Conservation (phyloP, 108 stramenopile species). For the Nitzschia putrida region DNA sequence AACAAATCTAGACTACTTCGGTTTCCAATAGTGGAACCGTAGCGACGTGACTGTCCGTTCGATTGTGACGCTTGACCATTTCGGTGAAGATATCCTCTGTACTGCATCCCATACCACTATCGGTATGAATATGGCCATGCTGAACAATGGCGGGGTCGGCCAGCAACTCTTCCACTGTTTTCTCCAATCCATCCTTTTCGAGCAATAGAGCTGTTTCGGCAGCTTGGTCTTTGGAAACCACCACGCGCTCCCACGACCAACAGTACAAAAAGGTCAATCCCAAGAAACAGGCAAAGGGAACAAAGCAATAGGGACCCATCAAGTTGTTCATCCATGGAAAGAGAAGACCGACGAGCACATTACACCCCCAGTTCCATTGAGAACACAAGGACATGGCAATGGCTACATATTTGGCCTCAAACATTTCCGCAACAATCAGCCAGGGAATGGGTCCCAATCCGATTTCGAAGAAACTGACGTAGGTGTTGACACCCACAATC, state of each 20-base stretch:
- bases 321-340: slow-evolving; percentile 85
- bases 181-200: no score
- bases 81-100: no score
- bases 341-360: slow-evolving; percentile 84
- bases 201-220: no score
- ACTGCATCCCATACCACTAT: no score
- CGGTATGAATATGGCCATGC: no score
- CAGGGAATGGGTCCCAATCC: slow-evolving; percentile 97
- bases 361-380: slow-evolving; percentile 92
- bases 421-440: slow-evolving; percentile 88
- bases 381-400: slow-evolving; percentile 74
- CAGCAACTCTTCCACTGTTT: no score
- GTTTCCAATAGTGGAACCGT: no score
- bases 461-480: slow-evolving; percentile 94
- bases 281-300: slow-evolving; percentile 79
- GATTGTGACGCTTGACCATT: no score
- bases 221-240: no score
- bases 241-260: not conserved
- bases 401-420: slow-evolving; percentile 88
- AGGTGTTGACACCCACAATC: slow-evolving; percentile 79
- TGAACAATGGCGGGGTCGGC: no score
- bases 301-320: slow-evolving; percentile 77
- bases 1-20: no score
- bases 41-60: no score
- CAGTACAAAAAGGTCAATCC: slow-evolving; percentile 52